Percentiles rank a stretch among this genome's conserved stretches.
These are phyloP conservation scores for Chalciporus chontae DNA, from an alignment of 768 basidiomycete genomes.

Conservation along the genomic window DNA sequence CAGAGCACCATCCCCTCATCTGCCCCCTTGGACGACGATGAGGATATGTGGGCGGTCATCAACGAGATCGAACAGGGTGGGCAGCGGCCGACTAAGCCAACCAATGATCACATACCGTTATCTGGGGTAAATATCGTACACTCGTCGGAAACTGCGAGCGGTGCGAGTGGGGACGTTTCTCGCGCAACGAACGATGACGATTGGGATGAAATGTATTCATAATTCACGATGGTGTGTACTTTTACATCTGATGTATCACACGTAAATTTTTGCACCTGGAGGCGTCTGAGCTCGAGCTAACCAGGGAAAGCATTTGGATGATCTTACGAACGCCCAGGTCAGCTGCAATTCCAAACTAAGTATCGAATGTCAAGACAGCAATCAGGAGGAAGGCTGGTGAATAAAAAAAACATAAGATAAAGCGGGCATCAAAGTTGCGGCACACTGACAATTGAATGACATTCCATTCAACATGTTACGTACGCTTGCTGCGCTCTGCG, in stretches of 20 bases:
- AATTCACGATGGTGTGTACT: background rate
- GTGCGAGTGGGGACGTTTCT: conserved; percentile 8
- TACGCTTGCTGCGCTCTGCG: too few relatives aligned
- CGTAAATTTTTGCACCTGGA: too few relatives aligned
- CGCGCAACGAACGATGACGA: conserved; percentile 46
- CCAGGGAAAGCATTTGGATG: too few relatives aligned
- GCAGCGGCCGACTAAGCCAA: conserved; percentile 1
- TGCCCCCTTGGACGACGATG: conserved; percentile 40
- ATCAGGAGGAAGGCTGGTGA: too few relatives aligned
- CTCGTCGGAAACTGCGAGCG: conserved; percentile 8
- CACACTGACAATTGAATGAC: too few relatives aligned
- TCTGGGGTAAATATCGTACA: conserved; percentile 21
- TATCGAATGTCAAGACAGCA: too few relatives aligned
- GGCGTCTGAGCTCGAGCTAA: too few relatives aligned
- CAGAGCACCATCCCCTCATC: background rate
- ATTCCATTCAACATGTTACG: too few relatives aligned
- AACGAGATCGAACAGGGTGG: conserved; percentile 45
- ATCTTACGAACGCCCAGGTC: too few relatives aligned
- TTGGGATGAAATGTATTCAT: conserved; percentile 66
- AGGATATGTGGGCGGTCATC: conserved; percentile 73
- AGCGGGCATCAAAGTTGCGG: too few relatives aligned
- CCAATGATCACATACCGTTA: conserved; percentile 18
- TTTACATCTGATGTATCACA: background rate
- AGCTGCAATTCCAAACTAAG: too few relatives aligned
- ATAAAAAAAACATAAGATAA: too few relatives aligned